Evolutionary conservation across 805 yeast species (phyloP), one percentile per base, ranked within the genome.

Genomic region (Sugiyamaella chiloensis): DNA sequence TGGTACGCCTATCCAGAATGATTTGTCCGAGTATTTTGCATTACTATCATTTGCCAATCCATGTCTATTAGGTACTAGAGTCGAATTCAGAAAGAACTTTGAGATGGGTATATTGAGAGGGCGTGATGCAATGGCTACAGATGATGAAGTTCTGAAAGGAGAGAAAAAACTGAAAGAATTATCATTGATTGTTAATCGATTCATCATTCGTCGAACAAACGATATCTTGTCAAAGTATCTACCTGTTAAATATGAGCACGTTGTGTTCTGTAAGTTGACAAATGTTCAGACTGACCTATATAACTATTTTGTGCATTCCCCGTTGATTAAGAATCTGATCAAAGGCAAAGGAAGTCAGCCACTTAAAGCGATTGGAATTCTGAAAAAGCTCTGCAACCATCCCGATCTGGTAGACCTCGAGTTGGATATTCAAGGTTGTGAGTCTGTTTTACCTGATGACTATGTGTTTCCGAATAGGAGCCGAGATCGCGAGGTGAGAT

Each of bases 1-100:
- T 1, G 99, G 99, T 31, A 91, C 99, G 0, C 99, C 99, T 0
- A 90, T 91, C 54, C 99, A 91, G 65, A 91, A 91, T 59, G 98
- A 91, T 69, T 71, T 91, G 29, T 83, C 96, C 0, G 99, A 91
- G 66, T 91, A 91, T 67, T 93, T 89, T 61, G 87, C 98, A 1
- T 68, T 91, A 43, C 70, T 93, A 51, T 87, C 83, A 59, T 91
- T 91, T 70, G 95, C 98, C 6, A 93, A 91, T 62, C 99, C 99
- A 0, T 96, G 96, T 0, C 75, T 87, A 31, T 69, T 93, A 39
- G 99, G 99, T 0, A 73, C 96, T 1, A 76, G 95, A 55, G 67
- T 65, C 21, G 96, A 91, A 50, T 93, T 93, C 64, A 74, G 95
- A 50, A 87, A 82, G 62, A 86, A 86, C 60, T 93, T 76, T 65